Evolutionary conservation across 2,329 filamentous ascomycete species (phyloP), one percentile per base, ranked within the genome.

Genomic region (Colletotrichum cuscutae): DNA sequence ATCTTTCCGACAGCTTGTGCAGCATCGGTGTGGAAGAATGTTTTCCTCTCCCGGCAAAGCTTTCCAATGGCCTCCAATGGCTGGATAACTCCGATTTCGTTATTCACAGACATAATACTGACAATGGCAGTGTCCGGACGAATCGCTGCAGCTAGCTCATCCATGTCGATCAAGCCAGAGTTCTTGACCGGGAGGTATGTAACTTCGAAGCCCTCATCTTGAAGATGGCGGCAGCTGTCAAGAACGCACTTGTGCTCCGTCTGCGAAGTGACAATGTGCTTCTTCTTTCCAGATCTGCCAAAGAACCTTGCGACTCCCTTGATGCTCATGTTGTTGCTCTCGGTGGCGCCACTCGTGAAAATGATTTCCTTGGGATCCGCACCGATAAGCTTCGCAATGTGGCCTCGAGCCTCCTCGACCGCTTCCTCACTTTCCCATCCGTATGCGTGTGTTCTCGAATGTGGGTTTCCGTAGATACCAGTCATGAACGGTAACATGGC

Each of bases 321-420:
- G 86, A 99, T 95, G 83, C 95, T 98, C 97, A 99, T 99, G 80
- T 99, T 99, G 85, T 99, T 99, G 81, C 95, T 98, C 86, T 99
- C 97, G 0, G 97, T 99, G 19, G 97, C 97, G 68, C 97, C 97
- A 79, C 95, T 98, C 7, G 97, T 99, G 85, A 99, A 98, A 78
- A 99, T 97, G 76, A 99, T 98, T 82, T 99, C 97, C 84, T 99
- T 99, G 6, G 97, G 87, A 81, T 99, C 95, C 32, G 97, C 97
- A 30, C 96, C 96, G 76, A 99, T 97, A 68, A 99, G 89, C 52
- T 88, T 89, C 3, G 97, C 97, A 76, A 98, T 89, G 79, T 98
- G 90, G 77, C 89, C 89, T 78, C 97, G 91, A 56, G 97, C 95
- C 75, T 94, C 89, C 82, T 99, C 97, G 26, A 97, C 93, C 0